These are phyloP conservation scores for Fusarium chlamydosporum DNA, from an alignment of 2,329 filamentous ascomycete species.

Conservation along the genomic window DNA sequence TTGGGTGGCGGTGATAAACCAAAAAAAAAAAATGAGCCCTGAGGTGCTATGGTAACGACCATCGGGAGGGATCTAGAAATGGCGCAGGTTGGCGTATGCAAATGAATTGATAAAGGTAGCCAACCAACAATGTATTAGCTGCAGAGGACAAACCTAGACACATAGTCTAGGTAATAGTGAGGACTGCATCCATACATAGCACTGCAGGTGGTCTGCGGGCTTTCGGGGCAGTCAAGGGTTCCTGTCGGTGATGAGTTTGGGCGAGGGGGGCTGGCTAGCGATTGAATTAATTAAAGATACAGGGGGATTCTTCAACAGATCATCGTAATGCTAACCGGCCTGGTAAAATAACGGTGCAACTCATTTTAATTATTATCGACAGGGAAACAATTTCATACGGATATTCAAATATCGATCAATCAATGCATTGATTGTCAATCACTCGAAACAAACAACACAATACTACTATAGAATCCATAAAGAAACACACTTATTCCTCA, in stretches of 20 bases:
- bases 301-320: conserved; percentile 5
- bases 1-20: conserved; percentile 9
- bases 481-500: conserved; percentile 10
- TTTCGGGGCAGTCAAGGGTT: conserved; percentile 24
- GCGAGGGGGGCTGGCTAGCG: conserved; percentile 18
- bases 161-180: too few species aligned
- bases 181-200: background rate
- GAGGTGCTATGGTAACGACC: conserved; percentile 16
- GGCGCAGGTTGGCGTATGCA: conserved; percentile 29
- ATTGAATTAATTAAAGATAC: conserved; percentile 27
- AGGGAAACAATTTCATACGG: conserved; percentile 12
- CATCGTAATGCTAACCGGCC: background rate
- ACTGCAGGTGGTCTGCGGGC: conserved; percentile 6
- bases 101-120: conserved; percentile 23
- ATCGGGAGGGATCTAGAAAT: conserved; percentile 19
- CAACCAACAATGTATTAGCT: conserved; percentile 8
- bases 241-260: conserved; percentile 9
- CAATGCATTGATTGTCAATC: conserved; percentile 10
- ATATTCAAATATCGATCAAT: conserved; percentile 1
- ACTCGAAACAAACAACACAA: conserved; percentile 3
- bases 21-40: background rate
- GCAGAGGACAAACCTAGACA: conserved; percentile 4
- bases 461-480: background rate
- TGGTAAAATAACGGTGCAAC: background rate
- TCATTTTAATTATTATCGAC: conserved; percentile 1